These are phyloP conservation scores for Colletotrichum nymphaeae DNA, from an alignment of 2,329 filamentous ascomycete species.

Conservation along the genomic window DNA sequence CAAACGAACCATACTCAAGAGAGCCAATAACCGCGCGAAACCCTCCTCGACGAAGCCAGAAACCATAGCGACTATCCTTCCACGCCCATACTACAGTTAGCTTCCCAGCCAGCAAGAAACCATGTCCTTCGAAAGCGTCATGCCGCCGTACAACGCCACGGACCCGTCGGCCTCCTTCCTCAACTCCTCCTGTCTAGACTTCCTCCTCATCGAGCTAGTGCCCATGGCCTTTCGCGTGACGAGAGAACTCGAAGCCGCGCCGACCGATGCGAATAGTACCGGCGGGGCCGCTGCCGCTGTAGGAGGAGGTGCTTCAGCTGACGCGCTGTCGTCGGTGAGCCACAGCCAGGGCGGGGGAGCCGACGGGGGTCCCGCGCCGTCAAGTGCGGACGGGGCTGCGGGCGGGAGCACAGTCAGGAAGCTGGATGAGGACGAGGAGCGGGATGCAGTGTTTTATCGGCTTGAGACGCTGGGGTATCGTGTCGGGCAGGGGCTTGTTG, in stretches of 20 bases:
- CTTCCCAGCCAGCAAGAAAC: neutral
- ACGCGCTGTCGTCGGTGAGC: constrained; percentile 9
- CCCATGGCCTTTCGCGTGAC: constrained; percentile 91
- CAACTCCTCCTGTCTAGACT: constrained; percentile 87
- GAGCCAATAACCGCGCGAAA: neutral
- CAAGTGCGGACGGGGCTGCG: constrained; percentile 36
- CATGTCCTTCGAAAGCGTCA: constrained; percentile 81
- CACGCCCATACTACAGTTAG: neutral
- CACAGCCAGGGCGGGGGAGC: constrained; percentile 20
- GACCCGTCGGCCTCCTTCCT: constrained; percentile 84
- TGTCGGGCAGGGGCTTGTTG: constrained; percentile 91
- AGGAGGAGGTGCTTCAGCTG: constrained; percentile 42
- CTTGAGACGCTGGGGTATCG: constrained; percentile 89
- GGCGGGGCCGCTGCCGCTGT: constrained; percentile 54
- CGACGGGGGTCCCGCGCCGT: constrained; percentile 28
- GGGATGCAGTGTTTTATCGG: constrained; percentile 86
- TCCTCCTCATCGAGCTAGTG: constrained; percentile 96
- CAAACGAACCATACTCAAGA: neutral
- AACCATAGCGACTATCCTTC: neutral
- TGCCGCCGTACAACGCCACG: constrained; percentile 75
- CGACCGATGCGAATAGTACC: constrained; percentile 45
- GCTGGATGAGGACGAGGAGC: constrained; percentile 81
- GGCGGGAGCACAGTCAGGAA: constrained; percentile 42
- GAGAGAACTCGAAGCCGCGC: constrained; percentile 71
- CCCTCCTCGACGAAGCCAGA: neutral